Base-by-base conservation (phyloP, 1,284 basidiomycete genomes). In the Somion occarium region DNA sequence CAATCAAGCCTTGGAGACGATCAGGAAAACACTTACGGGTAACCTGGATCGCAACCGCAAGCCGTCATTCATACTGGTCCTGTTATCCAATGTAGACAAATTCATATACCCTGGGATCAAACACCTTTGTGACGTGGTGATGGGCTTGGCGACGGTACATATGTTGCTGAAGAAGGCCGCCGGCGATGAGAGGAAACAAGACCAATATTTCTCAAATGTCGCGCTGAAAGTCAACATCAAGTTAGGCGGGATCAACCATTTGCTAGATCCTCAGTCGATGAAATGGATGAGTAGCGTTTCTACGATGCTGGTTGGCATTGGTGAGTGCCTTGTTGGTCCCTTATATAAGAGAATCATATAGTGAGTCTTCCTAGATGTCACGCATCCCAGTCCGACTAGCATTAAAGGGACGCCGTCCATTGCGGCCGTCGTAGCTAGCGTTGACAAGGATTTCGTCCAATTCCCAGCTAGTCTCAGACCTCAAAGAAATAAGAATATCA, bases 271-370 rank as follows among this genome's bases (percentile, higher is more conserved):
- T 0, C 57, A 56, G 2, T 76, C 76, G 2, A 79, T 84, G 75
- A 56, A 55, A 22, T 90, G 88, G 88, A 64, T 90, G 38, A 79
- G 64, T 2, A 76, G 76, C 62, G 73, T 76, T 60, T 75, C 75
- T 53, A 89, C 88, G 15, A 91, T 92, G 82, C 68, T 91, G 62
- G 82, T 92, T 9, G 90, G 89, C 0, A 83, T 86, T 39, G 49
- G 49, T 50, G 30, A 30, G 49, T 50, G 42, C 26, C n/a, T 19
- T 27, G 44, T 45, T 37, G 11, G n/a, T 13, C 45, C 5, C 27
- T 18, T n/a, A 5, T 27, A 20, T 19, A 37, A 37, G 34, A 37
- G 9, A 11, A 37, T n/a, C 34, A 37, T 13, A n/a, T 20, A 12
- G 23, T 5, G 20, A 15, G 27, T 34, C 5, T 13, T 19, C 11